Conservation (phyloP, 768 basidiomycete genomes). For the Leccinum variicolor region DNA sequence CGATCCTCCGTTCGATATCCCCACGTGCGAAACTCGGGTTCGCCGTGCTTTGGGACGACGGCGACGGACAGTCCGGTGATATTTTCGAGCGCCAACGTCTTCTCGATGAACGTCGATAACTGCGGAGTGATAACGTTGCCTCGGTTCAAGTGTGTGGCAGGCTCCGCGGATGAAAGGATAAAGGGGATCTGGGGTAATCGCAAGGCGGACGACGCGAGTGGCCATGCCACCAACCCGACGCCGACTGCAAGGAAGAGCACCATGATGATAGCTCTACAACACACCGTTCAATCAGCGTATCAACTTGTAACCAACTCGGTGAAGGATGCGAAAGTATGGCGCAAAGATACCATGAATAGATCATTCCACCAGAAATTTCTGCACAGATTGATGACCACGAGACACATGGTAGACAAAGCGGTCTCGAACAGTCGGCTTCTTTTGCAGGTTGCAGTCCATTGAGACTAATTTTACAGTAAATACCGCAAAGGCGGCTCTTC, state of each 20-base stretch:
- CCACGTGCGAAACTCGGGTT: conserved; percentile 32
- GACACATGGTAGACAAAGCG: too few species aligned
- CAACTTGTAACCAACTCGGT: not conserved
- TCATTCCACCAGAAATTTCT: not conserved
- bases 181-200: conserved; percentile 3
- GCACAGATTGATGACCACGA: not conserved
- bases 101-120: conserved; percentile 17
- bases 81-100: conserved; percentile 19
- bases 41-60: conserved; percentile 24
- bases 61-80: conserved; percentile 31
- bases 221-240: conserved; percentile 2
- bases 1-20: conserved; percentile 36
- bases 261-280: conserved; percentile 3
- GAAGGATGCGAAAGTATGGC: not conserved
- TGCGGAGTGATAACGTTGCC: conserved; percentile 14
- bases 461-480: too few species aligned
- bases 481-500: too few species aligned
- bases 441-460: too few species aligned
- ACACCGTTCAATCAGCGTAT: not conserved
- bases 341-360: not conserved
- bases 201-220: not conserved
- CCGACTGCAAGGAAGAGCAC: conserved; percentile 3
- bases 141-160: not conserved
- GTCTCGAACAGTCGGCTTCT: too few species aligned
- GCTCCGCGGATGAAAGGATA: not conserved